phyloP scores from a whole-genome alignment of 495 filamentous ascomycete species.

The Penicillium cosmopolitanum region DNA sequence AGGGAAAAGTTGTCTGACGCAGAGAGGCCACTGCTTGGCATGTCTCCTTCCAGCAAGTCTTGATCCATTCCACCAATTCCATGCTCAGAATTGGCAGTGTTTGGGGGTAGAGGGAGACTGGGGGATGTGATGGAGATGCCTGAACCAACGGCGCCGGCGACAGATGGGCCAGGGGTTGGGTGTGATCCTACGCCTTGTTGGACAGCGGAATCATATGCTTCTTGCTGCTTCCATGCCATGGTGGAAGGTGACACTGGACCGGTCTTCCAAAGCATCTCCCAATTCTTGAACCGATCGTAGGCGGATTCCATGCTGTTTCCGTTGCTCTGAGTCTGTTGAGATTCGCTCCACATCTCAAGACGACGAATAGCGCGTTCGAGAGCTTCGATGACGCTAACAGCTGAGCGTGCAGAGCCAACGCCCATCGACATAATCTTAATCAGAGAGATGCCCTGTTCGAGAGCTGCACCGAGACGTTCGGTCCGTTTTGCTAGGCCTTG shows the following conservation, averaged over 20 bases:
- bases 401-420: slow-evolving; percentile 52
- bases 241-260: slow-evolving; percentile 46
- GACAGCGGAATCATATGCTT: slow-evolving; percentile 24
- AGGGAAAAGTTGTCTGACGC: slow-evolving; percentile 35
- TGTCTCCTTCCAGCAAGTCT: slow-evolving; percentile 26
- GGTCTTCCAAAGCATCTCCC: slow-evolving; percentile 57
- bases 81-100: slow-evolving; percentile 18
- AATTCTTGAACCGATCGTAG: slow-evolving; percentile 56
- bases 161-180: slow-evolving; percentile 13
- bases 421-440: slow-evolving; percentile 59
- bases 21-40: slow-evolving; percentile 29
- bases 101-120: slow-evolving; percentile 14
- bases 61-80: slow-evolving; percentile 15
- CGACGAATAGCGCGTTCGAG: slow-evolving; percentile 53
- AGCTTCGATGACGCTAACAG: slow-evolving; percentile 55
- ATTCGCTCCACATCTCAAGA: slow-evolving; percentile 46
- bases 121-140: slow-evolving; percentile 24
- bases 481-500: slow-evolving; percentile 54
- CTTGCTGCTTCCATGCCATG: slow-evolving; percentile 25
- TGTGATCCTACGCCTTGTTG: slow-evolving; percentile 20
- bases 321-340: slow-evolving; percentile 36
- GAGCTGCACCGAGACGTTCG: slow-evolving; percentile 47
- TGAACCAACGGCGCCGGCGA: slow-evolving; percentile 12
- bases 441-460: slow-evolving; percentile 51
- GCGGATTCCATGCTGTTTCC: slow-evolving; percentile 43